Evolutionary conservation across 371 early-diverging fungal species (phyloP), one percentile per base, ranked within the genome.

Genomic region (Sporodiniella umbellata): DNA sequence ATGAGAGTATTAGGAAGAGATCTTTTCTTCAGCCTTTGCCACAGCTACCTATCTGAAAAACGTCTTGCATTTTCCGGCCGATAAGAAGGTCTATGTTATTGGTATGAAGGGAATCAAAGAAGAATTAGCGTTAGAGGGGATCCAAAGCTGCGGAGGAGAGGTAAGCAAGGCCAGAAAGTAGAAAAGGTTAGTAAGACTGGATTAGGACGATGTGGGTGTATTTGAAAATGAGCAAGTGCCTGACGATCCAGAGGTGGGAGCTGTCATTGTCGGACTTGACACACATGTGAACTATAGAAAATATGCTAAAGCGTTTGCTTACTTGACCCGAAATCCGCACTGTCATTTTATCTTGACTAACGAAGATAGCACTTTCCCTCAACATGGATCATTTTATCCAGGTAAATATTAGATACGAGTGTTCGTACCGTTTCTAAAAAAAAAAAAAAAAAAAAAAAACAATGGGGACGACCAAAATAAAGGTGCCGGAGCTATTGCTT

Each of bases 21-120:
- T 98, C 12, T 96, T 95, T 54, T 86, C 92, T 42, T 95, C 96
- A n/a, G 83, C 97, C 0, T 94, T 88, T 66, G 94, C 95, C 0
- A 90, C 97, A 0, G 99, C 99, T 0, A 87, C 87, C 51, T 98
- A 97, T 62, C 74, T 98, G 17, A 84, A 81, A 58, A 67, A 94
- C 48, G 78, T 90, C 4, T 68, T 87, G 19, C 74, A 88, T 18
- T 90, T 96, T 40, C 86, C 93, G 1, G 58, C 56, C 22, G 88
- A 89, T 59, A 94, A 95, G 70, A 85, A 89, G 62, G 94, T 92
- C 4, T 98, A 89, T 53, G 84, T 96, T 24, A 75, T 93, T 64
- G 99, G 99, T 30, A 90, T 89, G 83, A 60, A 74, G 12, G 99
- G 99, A 21, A 89, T 98, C 40, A 71, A 66, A 15, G 87, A 92